These are phyloP conservation scores for Pugionium dolabratum DNA, from an alignment of 345 rosid species.

Conservation along the genomic window DNA sequence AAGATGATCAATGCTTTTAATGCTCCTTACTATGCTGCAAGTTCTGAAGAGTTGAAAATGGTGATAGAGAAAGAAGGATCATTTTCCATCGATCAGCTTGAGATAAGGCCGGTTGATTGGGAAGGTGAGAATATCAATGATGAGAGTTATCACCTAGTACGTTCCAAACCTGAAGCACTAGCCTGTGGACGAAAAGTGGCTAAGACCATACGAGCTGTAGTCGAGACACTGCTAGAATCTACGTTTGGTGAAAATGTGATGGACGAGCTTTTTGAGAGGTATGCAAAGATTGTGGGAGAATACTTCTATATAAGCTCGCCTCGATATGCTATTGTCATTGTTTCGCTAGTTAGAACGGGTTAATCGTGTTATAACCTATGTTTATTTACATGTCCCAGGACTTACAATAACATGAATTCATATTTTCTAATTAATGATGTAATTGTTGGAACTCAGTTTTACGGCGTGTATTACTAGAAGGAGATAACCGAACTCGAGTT, in stretches of 20 bases:
- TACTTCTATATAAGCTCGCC: constrained; percentile 42
- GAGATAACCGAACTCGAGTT: no score
- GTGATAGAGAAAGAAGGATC: constrained; percentile 63
- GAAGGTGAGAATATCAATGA: constrained; percentile 47
- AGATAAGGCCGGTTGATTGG: constrained; percentile 56
- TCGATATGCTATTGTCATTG: constrained; percentile 42
- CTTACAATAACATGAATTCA: constrained; percentile 20
- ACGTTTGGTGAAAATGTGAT: constrained; percentile 54
- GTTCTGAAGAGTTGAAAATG: constrained; percentile 51
- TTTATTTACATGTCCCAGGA: constrained; percentile 29
- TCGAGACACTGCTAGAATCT: constrained; percentile 63
- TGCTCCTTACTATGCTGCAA: constrained; percentile 75
- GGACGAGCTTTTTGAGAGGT: constrained; percentile 55
- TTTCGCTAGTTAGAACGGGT: constrained; percentile 49
- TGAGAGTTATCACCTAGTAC: constrained; percentile 21
- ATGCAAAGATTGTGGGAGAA: constrained; percentile 49
- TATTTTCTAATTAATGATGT: background rate
- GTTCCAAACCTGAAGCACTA: constrained; percentile 9
- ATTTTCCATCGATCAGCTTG: constrained; percentile 50
- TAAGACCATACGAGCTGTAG: constrained; percentile 66
- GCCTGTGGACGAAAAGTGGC: constrained; percentile 55
- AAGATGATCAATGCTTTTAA: constrained; percentile 66
- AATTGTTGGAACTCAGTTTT: no score
- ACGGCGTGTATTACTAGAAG: no score
- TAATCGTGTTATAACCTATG: constrained; percentile 17